Evolutionary conservation across 2,329 filamentous ascomycete species (phyloP).

Genomic region (Penicillium sumatraense): DNA sequence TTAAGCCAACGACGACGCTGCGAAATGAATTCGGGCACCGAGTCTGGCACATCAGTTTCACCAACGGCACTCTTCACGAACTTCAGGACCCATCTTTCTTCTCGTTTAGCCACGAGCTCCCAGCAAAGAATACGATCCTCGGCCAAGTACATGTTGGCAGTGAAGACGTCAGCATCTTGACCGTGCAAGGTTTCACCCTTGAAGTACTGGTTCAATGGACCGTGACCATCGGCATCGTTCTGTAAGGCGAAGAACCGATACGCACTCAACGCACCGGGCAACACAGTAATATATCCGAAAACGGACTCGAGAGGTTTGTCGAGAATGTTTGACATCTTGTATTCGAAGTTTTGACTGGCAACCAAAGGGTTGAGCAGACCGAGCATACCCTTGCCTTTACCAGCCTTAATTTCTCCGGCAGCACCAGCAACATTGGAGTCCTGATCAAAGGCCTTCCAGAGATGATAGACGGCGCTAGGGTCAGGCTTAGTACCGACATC

Average conservation of each 20-base stretch:
- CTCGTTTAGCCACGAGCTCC: conserved; percentile 93
- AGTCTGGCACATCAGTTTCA: conserved; percentile 95
- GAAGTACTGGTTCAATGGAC: conserved; percentile 96
- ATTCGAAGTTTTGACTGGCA: conserved; percentile 98
- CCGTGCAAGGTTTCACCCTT: conserved; percentile 97
- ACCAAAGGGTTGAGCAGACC: conserved; percentile 92
- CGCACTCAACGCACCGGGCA: conserved; percentile 91
- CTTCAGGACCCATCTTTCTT: conserved; percentile 95
- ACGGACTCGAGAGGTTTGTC: conserved; percentile 97
- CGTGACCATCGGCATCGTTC: conserved; percentile 94
- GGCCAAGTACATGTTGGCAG: conserved; percentile 98
- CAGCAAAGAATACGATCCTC: conserved; percentile 99
- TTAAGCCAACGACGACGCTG: conserved; percentile 97
- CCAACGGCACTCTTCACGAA: conserved; percentile 96
- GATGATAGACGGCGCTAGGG: conserved; percentile 87
- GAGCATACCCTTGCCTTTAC: conserved; percentile 82
- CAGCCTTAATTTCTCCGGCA: conserved; percentile 96
- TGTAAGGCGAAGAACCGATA: conserved; percentile 96
- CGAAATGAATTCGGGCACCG: conserved; percentile 95
- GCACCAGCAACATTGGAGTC: conserved; percentile 97
- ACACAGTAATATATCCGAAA: conserved; percentile 96
- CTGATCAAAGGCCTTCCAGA: conserved; percentile 98
- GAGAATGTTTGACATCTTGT: conserved; percentile 99
- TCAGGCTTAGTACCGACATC: conserved; percentile 95
- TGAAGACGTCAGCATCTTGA: conserved; percentile 95